Percentiles rank a stretch among this genome's conserved stretches.
Evolutionary conservation across 2,329 filamentous ascomycete genomes (phyloP).

Genomic region (Venturia asperata): DNA sequence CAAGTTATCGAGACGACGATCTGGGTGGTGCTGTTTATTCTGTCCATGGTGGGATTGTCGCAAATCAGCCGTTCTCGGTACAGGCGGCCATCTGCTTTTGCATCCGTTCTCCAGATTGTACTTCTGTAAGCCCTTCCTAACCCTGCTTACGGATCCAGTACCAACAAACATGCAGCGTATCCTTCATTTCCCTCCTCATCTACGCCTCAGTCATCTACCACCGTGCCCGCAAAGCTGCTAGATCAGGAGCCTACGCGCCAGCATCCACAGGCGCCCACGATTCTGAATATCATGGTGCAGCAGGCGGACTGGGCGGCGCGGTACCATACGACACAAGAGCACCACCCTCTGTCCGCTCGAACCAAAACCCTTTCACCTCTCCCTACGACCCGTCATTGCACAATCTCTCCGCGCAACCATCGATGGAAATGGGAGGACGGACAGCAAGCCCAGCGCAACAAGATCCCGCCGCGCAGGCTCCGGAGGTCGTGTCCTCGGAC

Average conservation of each 20-base stretch:
- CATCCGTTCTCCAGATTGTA: slow-evolving; percentile 25
- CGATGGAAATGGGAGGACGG: neutral
- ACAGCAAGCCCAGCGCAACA: neutral
- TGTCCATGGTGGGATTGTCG: slow-evolving; percentile 27
- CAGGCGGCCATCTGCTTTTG: slow-evolving; percentile 6
- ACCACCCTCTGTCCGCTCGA: neutral
- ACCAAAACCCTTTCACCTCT: neutral
- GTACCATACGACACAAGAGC: neutral
- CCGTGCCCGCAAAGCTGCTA: slow-evolving; percentile 31
- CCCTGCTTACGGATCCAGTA: neutral
- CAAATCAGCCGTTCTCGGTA: neutral
- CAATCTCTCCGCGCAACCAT: neutral
- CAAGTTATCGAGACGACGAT: slow-evolving; percentile 40
- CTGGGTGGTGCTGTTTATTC: slow-evolving; percentile 29
- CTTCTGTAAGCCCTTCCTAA: slow-evolving; percentile 31
- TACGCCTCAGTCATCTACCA: slow-evolving; percentile 35
- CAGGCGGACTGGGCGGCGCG: neutral
- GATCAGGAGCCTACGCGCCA: slow-evolving; percentile 30
- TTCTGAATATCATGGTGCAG: neutral
- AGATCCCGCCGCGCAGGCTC: neutral
- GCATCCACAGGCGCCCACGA: slow-evolving; percentile 26
- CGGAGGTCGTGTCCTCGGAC: neutral
- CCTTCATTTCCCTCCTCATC: slow-evolving; percentile 34
- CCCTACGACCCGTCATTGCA: neutral
- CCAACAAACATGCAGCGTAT: slow-evolving; percentile 10